Conservation (phyloP, 2,329 filamentous ascomycete genomes). For the Colletotrichum cordylinicola region DNA sequence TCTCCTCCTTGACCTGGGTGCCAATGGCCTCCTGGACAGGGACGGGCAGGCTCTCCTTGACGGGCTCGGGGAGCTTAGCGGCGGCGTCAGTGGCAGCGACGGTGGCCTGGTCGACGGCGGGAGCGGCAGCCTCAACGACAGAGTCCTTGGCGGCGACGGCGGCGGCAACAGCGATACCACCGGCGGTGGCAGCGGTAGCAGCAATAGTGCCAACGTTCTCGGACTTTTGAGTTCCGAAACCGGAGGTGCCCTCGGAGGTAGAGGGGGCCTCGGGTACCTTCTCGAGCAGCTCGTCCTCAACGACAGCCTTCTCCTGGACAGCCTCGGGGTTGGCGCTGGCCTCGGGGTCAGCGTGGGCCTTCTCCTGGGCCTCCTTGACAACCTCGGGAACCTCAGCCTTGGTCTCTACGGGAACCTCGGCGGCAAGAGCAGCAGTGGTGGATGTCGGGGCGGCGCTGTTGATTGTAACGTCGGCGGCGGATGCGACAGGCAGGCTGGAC, state of each 20-base stretch:
- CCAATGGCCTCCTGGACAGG: slow-evolving; percentile 55
- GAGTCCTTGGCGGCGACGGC: slow-evolving; percentile 33
- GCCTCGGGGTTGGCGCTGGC: slow-evolving; percentile 70
- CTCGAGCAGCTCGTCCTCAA: slow-evolving; percentile 74
- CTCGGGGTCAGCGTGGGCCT: slow-evolving; percentile 69
- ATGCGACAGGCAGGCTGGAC: slow-evolving; percentile 74
- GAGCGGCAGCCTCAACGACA: slow-evolving; percentile 39
- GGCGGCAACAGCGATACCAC: slow-evolving; percentile 41
- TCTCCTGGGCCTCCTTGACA: slow-evolving; percentile 75
- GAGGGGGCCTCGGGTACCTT: slow-evolving; percentile 67
- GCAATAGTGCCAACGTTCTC: slow-evolving; percentile 49
- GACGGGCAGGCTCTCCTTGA: slow-evolving; percentile 57
- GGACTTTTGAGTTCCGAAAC: slow-evolving; percentile 57
- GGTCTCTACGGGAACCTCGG: slow-evolving; percentile 69
- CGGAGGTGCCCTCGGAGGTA: slow-evolving; percentile 62
- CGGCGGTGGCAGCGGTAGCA: slow-evolving; percentile 37
- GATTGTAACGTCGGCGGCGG: slow-evolving; percentile 49
- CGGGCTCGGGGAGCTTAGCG: slow-evolving; percentile 57
- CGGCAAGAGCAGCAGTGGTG: slow-evolving; percentile 74
- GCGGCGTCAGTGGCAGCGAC: slow-evolving; percentile 42
- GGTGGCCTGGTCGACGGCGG: slow-evolving; percentile 40
- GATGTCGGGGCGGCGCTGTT: slow-evolving; percentile 59
- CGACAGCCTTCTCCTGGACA: slow-evolving; percentile 72
- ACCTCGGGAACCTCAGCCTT: slow-evolving; percentile 61
- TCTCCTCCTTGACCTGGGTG: slow-evolving; percentile 45